Conservation (phyloP, 148 eudicot genomes). For the Talinum fruticosum region DNA sequence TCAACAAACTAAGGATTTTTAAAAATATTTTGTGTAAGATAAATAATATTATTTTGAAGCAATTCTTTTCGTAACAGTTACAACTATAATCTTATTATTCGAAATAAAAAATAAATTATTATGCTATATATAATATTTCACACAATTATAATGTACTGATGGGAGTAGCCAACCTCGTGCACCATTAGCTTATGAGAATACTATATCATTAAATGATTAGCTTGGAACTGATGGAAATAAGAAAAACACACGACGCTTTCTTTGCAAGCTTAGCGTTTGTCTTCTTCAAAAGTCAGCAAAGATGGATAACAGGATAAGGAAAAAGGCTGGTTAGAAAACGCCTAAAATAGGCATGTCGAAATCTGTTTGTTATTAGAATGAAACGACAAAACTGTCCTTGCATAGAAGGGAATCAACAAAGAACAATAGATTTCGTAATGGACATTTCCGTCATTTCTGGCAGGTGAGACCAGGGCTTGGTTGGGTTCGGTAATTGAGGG, state of each 20-base stretch:
- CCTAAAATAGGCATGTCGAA: neutral
- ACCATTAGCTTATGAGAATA: too few species aligned
- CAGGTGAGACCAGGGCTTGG: neutral
- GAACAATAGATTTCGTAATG: neutral
- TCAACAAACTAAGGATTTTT: too few species aligned
- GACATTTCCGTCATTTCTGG: constrained; percentile 10
- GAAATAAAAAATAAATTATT: too few species aligned
- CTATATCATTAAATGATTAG: too few species aligned
- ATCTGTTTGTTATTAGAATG: neutral
- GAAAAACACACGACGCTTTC: constrained; percentile 10
- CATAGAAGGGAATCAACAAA: constrained; percentile 18
- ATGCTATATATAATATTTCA: too few species aligned
- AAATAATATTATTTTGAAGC: too few species aligned
- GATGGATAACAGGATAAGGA: neutral
- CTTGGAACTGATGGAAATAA: neutral
- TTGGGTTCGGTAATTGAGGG: neutral
- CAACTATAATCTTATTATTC: too few species aligned
- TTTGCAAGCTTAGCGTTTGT: constrained; percentile 10
- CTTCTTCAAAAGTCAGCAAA: too few species aligned
- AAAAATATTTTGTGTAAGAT: too few species aligned
- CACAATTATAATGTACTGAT: too few species aligned
- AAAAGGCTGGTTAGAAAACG: neutral
- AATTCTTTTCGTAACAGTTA: too few species aligned
- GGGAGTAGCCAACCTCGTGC: too few species aligned
- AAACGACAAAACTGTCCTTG: constrained; percentile 21